These are phyloP conservation scores for Oryza punctata DNA, from an alignment of 176 grass and related monocot species.

Conservation along the genomic window DNA sequence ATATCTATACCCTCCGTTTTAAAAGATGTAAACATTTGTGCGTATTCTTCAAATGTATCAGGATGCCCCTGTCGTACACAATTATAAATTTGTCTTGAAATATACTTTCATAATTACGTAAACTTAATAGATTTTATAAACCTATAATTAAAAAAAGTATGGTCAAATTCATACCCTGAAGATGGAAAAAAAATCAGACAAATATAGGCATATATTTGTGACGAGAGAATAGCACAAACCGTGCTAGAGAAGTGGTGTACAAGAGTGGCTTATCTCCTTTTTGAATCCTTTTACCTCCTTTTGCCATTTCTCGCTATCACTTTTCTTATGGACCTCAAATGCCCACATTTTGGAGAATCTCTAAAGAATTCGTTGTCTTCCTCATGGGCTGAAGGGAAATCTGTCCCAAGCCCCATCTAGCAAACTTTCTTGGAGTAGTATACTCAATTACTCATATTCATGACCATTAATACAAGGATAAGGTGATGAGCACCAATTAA, in stretches of 20 bases:
- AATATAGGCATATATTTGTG: too few species aligned
- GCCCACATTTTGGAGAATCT: conserved; percentile 22
- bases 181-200: too few species aligned
- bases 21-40: too few species aligned
- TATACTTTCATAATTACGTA: too few species aligned
- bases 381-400: conserved; percentile 34
- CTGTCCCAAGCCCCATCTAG: conserved; percentile 1
- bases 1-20: too few species aligned
- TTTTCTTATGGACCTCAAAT: conserved; percentile 25
- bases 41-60: too few species aligned
- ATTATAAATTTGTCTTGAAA: too few species aligned
- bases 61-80: too few species aligned
- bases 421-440: conserved; percentile 1
- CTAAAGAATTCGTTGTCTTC: conserved; percentile 3
- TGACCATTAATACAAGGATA: not conserved
- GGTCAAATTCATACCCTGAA: too few species aligned
- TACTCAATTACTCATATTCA: not conserved
- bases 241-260: not conserved
- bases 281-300: conserved; percentile 1
- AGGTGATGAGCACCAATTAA: not conserved
- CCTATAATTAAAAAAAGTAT: too few species aligned
- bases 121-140: too few species aligned
- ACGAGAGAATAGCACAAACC: not conserved
- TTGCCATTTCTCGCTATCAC: not conserved
- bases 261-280: not conserved